Percentiles rank a stretch among this genome's conserved stretches.
Conservation (phyloP, 257 asterid species). For the Primulina huaijiensis region DNA sequence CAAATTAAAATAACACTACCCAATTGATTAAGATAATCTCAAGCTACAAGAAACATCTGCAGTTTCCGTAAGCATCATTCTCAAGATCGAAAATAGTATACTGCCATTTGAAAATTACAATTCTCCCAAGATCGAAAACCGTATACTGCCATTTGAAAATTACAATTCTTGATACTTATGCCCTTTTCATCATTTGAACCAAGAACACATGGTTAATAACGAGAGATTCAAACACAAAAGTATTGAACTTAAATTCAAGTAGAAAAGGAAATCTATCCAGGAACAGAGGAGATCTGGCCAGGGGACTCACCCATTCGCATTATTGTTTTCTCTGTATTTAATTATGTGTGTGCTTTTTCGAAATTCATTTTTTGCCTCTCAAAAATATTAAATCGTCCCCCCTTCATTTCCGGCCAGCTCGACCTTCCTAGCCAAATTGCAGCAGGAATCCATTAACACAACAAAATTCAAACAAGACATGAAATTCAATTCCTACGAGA, state of each 20-base stretch:
- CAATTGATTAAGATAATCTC: too few relatives aligned
- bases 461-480: constrained; percentile 17
- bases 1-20: too few relatives aligned
- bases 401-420: too few relatives aligned
- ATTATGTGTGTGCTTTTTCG: background rate
- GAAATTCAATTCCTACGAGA: constrained; percentile 16
- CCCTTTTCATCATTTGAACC: background rate
- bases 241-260: constrained; percentile 1
- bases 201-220: background rate
- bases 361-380: background rate
- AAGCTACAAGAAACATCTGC: too few relatives aligned
- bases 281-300: background rate
- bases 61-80: constrained; percentile 7
- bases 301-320: background rate
- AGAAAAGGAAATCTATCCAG: constrained; percentile 3
- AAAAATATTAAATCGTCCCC: too few relatives aligned
- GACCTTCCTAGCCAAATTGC: background rate
- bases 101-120: background rate
- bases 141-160: background rate
- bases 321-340: background rate
- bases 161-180: constrained; percentile 2
- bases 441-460: constrained; percentile 4
- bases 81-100: constrained; percentile 1
- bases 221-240: background rate
- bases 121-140: constrained; percentile 1